Evolutionary conservation across 768 basidiomycete genomes (phyloP), one percentile per base, ranked within the genome.

Genomic region (Gloeostereum incarnatum): DNA sequence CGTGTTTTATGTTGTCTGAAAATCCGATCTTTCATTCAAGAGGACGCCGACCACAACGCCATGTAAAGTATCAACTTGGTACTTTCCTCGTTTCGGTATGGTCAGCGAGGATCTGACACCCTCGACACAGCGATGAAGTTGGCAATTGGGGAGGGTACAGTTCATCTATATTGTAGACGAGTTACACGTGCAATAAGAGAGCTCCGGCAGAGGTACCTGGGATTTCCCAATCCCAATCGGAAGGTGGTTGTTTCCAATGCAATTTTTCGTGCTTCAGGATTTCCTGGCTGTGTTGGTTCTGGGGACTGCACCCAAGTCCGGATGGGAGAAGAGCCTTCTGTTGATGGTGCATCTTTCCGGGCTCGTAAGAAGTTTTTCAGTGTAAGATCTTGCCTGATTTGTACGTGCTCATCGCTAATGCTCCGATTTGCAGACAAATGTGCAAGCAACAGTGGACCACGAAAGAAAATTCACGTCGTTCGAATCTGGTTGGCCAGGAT

Each of bases 401-500:
- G 18, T 30, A 38, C 25, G 6, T 27, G 7, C 14, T 14, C 14
- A 9, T 9, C 9, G n/a, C n/a, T n/a, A n/a, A n/a, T n/a, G n/a
- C n/a, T n/a, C 17, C 8, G 8, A 33, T 10, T 34, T 18, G 19
- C 35, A 45, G 47, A 42, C 36, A 10, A 47, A 41, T 40, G 36
- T 48, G 5, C 49, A 52, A 33, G 42, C 49, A 6, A 50, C 45
- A 9, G 47, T 48, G 23, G 49, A 54, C 36, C 44, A 51, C 22
- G 20, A 44, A 23, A 23, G 29, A 5, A 21, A 31, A 11, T 45
- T 54, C 27, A 54, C 50, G 1, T 52, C 50, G 2, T 50, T 38
- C 38, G 52, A 53, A 14, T 21, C 47, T 16, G 48, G 52, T 4
- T 53, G 48, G 47, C 49, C 52, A 5, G 52, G 50, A 1, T 45